These are phyloP conservation scores for Xanthoconium separans DNA, from an alignment of 1,284 basidiomycete species.

Conservation along the genomic window DNA sequence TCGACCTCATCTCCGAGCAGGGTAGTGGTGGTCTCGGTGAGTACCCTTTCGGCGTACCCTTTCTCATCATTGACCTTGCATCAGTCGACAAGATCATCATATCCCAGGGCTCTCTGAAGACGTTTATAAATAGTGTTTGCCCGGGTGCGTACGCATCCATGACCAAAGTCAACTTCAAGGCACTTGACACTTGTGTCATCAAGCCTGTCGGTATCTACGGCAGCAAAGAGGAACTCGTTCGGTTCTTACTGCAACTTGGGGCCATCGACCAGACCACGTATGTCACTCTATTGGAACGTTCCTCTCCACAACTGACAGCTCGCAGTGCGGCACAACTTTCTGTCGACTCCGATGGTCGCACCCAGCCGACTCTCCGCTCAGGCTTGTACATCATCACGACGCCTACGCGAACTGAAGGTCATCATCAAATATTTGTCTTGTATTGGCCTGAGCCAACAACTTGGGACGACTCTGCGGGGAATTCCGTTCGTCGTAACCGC, in stretches of 20 bases:
- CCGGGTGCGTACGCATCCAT: slow-evolving; percentile 48
- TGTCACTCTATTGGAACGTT: slow-evolving; percentile 3
- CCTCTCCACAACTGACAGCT: neutral
- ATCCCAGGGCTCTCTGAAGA: slow-evolving; percentile 42
- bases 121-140: slow-evolving; percentile 43
- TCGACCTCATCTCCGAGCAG: slow-evolving; percentile 52
- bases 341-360: slow-evolving; percentile 17
- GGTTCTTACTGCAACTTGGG: slow-evolving; percentile 38
- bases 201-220: slow-evolving; percentile 59
- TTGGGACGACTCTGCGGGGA: slow-evolving; percentile 51
- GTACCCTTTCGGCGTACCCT: neutral
- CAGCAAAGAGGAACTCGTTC: slow-evolving; percentile 46
- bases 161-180: slow-evolving; percentile 52
- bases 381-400: slow-evolving; percentile 47
- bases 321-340: slow-evolving; percentile 22
- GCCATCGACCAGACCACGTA: slow-evolving; percentile 40
- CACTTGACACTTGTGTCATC: slow-evolving; percentile 42
- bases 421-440: slow-evolving; percentile 42
- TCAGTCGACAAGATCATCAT: slow-evolving; percentile 61
- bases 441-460: slow-evolving; percentile 64
- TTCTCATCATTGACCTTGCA: neutral
- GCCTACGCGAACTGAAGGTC: neutral
- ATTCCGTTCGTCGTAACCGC: slow-evolving; percentile 49
- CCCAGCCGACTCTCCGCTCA: slow-evolving; percentile 41
- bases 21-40: slow-evolving; percentile 51